A percentile compares a stretch with the other conserved stretches of the same genome.
These are phyloP conservation scores for Mentha longifolia DNA, from an alignment of 257 asterid species.

Conservation along the genomic window DNA sequence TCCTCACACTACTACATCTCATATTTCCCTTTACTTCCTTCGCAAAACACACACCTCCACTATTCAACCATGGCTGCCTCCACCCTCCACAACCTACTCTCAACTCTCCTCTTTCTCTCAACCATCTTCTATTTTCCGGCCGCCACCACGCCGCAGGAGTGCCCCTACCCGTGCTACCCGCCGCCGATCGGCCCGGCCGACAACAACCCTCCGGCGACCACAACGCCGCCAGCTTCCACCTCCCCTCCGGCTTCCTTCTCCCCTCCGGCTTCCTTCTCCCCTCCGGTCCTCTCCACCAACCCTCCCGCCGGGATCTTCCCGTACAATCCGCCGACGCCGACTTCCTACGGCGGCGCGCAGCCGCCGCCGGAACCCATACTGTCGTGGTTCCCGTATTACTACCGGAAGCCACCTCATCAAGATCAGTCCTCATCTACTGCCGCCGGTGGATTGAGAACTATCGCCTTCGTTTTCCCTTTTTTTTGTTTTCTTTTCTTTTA, in stretches of 20 bases:
- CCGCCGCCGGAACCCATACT: slow-evolving; percentile 82
- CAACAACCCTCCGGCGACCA: too few relatives aligned
- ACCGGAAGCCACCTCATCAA: slow-evolving; percentile 69
- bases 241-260: slow-evolving; percentile 50
- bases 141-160: slow-evolving; percentile 58
- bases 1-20: slow-evolving; percentile 33
- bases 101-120: slow-evolving; percentile 40
- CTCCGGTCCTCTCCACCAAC: slow-evolving; percentile 41
- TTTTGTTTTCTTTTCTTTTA: slow-evolving; percentile 16
- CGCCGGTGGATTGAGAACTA: slow-evolving; percentile 36
- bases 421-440: slow-evolving; percentile 55
- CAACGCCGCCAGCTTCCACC: slow-evolving; percentile 50
- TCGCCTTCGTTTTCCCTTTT: slow-evolving; percentile 20
- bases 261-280: slow-evolving; percentile 35
- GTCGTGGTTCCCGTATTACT: slow-evolving; percentile 85
- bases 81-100: slow-evolving; percentile 44
- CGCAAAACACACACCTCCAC: slow-evolving; percentile 22
- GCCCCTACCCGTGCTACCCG: slow-evolving; percentile 90
- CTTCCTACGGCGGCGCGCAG: slow-evolving; percentile 50
- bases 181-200: slow-evolving; percentile 74
- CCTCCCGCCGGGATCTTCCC: slow-evolving; percentile 47
- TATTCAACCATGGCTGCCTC: slow-evolving; percentile 48
- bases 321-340: slow-evolving; percentile 43
- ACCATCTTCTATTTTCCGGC: slow-evolving; percentile 44
- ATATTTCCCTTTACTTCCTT: slow-evolving; percentile 12